Evolutionary conservation across 805 yeast species (phyloP).

Genomic region (Dipodascus albidus): DNA sequence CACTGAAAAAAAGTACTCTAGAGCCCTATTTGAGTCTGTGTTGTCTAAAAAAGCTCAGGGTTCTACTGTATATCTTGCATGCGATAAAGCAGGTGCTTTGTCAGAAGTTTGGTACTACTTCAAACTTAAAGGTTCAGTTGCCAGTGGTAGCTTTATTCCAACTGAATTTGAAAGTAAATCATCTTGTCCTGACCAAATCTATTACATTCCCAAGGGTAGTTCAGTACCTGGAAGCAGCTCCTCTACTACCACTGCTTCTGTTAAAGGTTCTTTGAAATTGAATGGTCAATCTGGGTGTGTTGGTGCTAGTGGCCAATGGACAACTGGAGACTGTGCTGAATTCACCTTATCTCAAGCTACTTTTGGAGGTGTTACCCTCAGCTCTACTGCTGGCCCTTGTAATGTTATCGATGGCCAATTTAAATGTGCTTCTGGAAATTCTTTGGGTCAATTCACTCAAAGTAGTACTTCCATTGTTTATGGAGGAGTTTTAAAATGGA

Average conservation of each 20-base stretch:
- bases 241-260: slow-evolving; percentile 21
- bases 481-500: slow-evolving; percentile 58
- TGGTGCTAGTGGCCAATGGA: slow-evolving; percentile 78
- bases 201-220: slow-evolving; percentile 53
- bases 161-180: slow-evolving; percentile 41
- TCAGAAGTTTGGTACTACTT: slow-evolving; percentile 75
- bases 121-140: slow-evolving; percentile 60
- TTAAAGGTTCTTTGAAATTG: slow-evolving; percentile 38
- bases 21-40: slow-evolving; percentile 27
- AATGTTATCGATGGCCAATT: slow-evolving; percentile 27
- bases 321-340: slow-evolving; percentile 70
- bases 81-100: slow-evolving; percentile 40
- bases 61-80: slow-evolving; percentile 43
- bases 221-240: slow-evolving; percentile 22
- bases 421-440: slow-evolving; percentile 25
- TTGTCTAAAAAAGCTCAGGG: slow-evolving; percentile 33
- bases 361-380: slow-evolving; percentile 63
- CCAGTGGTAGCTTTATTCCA: slow-evolving; percentile 51
- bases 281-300: slow-evolving; percentile 57
- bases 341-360: slow-evolving; percentile 40
- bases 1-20: slow-evolving; percentile 42
- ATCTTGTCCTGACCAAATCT: slow-evolving; percentile 66
- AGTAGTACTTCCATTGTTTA: slow-evolving; percentile 40
- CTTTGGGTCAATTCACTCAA: slow-evolving; percentile 48
- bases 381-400: slow-evolving; percentile 67